Percentiles rank a stretch among this genome's conserved stretches.
phyloP scores from a whole-genome alignment of 495 filamentous ascomycete genomes.

The Aspergillus saccharolyticus region DNA sequence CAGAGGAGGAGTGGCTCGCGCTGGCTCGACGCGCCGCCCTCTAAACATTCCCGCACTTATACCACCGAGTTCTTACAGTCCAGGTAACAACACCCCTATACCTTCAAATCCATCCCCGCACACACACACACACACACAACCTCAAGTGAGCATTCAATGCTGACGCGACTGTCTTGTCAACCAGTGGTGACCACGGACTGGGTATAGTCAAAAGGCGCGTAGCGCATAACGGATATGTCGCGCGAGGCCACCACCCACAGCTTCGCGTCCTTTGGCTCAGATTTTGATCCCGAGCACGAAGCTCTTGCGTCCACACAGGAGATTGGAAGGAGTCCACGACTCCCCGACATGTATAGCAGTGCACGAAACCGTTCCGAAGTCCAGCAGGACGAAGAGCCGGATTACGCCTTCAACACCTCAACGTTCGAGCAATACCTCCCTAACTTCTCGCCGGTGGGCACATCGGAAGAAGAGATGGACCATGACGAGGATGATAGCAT shows the following conservation, averaged over 20 bases:
- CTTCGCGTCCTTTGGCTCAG: slow-evolving; percentile 36
- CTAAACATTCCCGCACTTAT: slow-evolving; percentile 8
- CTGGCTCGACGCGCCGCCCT: slow-evolving; percentile 14
- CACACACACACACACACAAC: background rate
- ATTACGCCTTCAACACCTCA: slow-evolving; percentile 57
- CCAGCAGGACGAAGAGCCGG: slow-evolving; percentile 34
- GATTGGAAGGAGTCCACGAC: slow-evolving; percentile 34
- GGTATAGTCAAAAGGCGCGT: slow-evolving; percentile 7
- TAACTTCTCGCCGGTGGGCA: slow-evolving; percentile 47
- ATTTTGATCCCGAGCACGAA: slow-evolving; percentile 51
- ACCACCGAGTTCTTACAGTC: background rate
- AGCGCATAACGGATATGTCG: slow-evolving; percentile 26
- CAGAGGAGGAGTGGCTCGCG: background rate
- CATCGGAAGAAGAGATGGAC: slow-evolving; percentile 36
- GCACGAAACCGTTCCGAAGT: slow-evolving; percentile 22
- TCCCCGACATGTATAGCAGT: slow-evolving; percentile 34
- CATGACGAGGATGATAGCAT: slow-evolving; percentile 31
- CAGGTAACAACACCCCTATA: background rate
- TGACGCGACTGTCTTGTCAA: background rate
- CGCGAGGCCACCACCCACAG: slow-evolving; percentile 26
- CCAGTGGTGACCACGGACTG: background rate
- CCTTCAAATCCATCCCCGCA: background rate
- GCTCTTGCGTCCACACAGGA: slow-evolving; percentile 46
- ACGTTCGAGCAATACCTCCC: slow-evolving; percentile 59
- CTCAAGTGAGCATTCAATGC: background rate